Evolutionary conservation across 2,329 filamentous ascomycete genomes (phyloP).

Genomic region (Exophiala sideris): DNA sequence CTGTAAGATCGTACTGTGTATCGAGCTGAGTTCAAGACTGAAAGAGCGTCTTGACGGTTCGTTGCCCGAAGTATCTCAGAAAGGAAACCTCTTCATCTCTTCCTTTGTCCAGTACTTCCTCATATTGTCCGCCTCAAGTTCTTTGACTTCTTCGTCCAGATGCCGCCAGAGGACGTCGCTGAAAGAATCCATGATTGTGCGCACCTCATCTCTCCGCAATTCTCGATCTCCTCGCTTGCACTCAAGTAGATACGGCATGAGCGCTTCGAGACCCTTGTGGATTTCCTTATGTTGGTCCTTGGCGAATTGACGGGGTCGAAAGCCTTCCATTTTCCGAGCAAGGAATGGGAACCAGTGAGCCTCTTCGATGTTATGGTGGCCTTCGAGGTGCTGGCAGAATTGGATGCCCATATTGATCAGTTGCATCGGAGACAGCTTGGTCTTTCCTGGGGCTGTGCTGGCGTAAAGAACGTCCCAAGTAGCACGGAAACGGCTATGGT

Average conservation of each 20-base stretch:
- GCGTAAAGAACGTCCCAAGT: constrained; percentile 68
- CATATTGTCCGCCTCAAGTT: constrained; percentile 83
- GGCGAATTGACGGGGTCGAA: constrained; percentile 62
- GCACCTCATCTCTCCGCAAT: constrained; percentile 56
- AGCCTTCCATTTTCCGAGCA: constrained; percentile 74
- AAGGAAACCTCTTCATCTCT: constrained; percentile 54
- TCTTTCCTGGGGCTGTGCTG: constrained; percentile 59
- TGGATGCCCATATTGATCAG: constrained; percentile 50
- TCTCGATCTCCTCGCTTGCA: constrained; percentile 63
- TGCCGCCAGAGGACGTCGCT: constrained; percentile 76
- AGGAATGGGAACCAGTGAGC: constrained; percentile 74
- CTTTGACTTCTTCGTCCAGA: constrained; percentile 77
- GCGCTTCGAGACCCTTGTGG: constrained; percentile 67
- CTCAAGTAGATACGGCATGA: constrained; percentile 62
- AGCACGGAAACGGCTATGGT: constrained; percentile 73
- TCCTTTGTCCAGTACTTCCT: constrained; percentile 72
- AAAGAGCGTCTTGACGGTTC: no score
- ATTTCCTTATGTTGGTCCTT: constrained; percentile 74
- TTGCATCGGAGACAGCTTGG: neutral
- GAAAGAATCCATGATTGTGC: constrained; percentile 72
- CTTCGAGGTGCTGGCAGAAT: constrained; percentile 66
- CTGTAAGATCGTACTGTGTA: no score
- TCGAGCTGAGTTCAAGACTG: no score
- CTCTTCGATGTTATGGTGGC: constrained; percentile 84
- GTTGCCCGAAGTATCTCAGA: no score